Conservation (phyloP, 768 basidiomycete species). For the Artomyces pyxidatus region DNA sequence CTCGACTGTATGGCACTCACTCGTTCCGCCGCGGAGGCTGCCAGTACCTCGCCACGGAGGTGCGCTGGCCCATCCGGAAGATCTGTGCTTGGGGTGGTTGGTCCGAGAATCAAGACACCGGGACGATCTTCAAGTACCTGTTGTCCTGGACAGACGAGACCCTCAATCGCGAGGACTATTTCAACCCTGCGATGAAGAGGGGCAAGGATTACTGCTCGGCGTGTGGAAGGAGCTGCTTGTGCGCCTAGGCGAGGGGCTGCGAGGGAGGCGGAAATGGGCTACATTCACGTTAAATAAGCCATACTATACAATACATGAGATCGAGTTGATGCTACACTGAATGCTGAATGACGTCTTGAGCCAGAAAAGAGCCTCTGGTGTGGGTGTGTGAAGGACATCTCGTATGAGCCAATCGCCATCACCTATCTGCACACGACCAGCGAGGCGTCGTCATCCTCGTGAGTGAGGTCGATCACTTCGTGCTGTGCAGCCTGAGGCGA, state of each 20-base stretch:
- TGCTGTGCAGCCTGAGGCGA: background rate
- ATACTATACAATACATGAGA: no score
- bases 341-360: no score
- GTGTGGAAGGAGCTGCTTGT: constrained; percentile 27
- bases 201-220: constrained; percentile 19
- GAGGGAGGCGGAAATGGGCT: no score
- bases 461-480: background rate
- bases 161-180: constrained; percentile 27
- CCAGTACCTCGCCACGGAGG: constrained; percentile 28
- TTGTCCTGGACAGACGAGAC: constrained; percentile 35
- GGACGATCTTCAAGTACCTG: constrained; percentile 36
- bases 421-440: no score
- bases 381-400: no score
- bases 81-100: constrained; percentile 44
- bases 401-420: no score
- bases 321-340: no score
- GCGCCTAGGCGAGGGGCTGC: no score
- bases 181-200: constrained; percentile 22
- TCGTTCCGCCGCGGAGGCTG: constrained; percentile 34
- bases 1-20: constrained; percentile 31
- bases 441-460: no score
- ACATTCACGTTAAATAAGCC: no score
- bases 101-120: constrained; percentile 27
- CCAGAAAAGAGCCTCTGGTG: no score
- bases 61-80: constrained; percentile 26